Evolutionary conservation across 768 basidiomycete genomes (phyloP).

Genomic region (Boletus rubropictus): DNA sequence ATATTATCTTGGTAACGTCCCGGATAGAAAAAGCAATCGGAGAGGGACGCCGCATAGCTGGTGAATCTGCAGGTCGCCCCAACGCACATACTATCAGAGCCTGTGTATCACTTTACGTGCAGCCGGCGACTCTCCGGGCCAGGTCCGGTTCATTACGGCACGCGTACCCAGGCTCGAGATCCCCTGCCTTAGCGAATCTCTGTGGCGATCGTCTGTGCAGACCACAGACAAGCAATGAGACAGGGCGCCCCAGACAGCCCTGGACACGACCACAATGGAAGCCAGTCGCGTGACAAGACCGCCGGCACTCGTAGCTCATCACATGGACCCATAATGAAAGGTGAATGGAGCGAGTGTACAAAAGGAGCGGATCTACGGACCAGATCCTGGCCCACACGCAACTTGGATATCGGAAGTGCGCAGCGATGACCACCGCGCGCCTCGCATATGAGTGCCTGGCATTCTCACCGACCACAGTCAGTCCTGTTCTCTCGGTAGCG

Average conservation of each 20-base stretch:
- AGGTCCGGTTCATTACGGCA: conserved; percentile 25
- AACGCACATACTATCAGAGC: background rate
- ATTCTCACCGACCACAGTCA: too few species aligned
- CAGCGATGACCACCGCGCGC: conserved; percentile 8
- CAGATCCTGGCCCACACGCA: conserved; percentile 8
- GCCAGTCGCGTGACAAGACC: conserved; percentile 22
- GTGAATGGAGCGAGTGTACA: too few species aligned
- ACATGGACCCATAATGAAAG: too few species aligned
- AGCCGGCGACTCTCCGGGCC: background rate
- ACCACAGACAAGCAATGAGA: too few species aligned
- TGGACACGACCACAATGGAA: conserved; percentile 13
- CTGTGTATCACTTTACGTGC: background rate
- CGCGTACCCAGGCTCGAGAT: conserved; percentile 16
- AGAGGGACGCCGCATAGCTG: conserved; percentile 15
- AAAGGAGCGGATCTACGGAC: conserved; percentile 20
- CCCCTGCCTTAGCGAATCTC: conserved; percentile 18
- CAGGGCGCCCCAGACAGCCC: conserved; percentile 1
- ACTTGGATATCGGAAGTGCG: conserved; percentile 14
- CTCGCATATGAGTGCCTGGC: background rate
- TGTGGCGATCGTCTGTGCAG: conserved; percentile 17
- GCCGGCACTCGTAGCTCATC: too few species aligned
- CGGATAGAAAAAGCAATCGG: conserved; percentile 19
- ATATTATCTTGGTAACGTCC: conserved; percentile 31
- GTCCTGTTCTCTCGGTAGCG: too few species aligned
- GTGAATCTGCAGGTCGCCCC: background rate